Conservation (phyloP, 441 rosid genomes). For the Breynia disticha region DNA sequence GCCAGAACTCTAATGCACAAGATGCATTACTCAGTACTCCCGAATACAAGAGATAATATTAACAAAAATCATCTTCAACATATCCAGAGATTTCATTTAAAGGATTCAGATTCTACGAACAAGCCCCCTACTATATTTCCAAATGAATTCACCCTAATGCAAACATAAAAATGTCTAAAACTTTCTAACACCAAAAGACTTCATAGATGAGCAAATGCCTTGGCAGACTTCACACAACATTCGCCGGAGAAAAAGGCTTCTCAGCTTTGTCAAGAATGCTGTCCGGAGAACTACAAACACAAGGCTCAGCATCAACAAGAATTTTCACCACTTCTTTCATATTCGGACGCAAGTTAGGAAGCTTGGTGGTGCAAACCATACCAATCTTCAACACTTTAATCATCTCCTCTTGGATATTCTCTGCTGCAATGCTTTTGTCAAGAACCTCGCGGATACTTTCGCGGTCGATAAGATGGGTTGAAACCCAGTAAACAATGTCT, state of each 20-base stretch:
- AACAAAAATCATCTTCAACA: too few species aligned
- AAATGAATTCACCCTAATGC: too few species aligned
- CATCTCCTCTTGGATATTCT: conserved; percentile 43
- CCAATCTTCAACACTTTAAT: conserved; percentile 62
- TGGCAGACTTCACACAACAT: background rate
- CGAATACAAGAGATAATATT: too few species aligned
- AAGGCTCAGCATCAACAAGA: conserved; percentile 65
- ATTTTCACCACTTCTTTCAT: conserved; percentile 79
- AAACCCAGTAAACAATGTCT: conserved; percentile 63
- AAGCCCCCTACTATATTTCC: too few species aligned
- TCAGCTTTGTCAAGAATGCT: conserved; percentile 11
- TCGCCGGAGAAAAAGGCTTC: conserved; percentile 13
- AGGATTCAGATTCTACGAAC: too few species aligned
- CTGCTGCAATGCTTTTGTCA: conserved; percentile 32
- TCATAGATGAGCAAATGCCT: too few species aligned
- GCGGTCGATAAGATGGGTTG: conserved; percentile 39
- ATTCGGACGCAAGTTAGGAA: conserved; percentile 63
- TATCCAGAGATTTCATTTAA: too few species aligned
- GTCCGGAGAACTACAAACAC: conserved; percentile 24
- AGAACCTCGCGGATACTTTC: conserved; percentile 43
- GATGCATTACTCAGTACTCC: too few species aligned
- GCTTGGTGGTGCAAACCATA: conserved; percentile 67
- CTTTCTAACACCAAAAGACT: too few species aligned
- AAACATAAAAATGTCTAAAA: too few species aligned
- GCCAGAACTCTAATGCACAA: too few species aligned